Conservation (phyloP, 2,329 filamentous ascomycete genomes). For the Colletotrichum truncatum region DNA sequence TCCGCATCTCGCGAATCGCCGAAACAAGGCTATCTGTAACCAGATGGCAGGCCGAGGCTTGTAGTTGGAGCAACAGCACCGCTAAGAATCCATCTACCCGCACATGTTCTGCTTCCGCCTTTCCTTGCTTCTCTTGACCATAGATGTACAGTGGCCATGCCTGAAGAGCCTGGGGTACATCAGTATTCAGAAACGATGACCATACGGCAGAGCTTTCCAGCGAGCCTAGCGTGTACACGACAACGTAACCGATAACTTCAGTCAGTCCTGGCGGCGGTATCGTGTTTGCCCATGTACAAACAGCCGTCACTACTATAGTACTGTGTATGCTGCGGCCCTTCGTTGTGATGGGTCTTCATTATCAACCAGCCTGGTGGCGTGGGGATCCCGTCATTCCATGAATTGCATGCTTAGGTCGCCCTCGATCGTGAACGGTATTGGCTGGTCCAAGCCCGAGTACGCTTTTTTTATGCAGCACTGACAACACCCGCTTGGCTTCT, state of each 20-base stretch:
- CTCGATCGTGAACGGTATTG: background rate
- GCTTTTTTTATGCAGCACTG: conserved; percentile 12
- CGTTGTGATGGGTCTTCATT: background rate
- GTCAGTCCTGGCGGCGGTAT: background rate
- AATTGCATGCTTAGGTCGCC: background rate
- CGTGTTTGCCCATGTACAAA: background rate
- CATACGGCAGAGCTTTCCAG: background rate
- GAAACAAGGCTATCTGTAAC: too few species aligned
- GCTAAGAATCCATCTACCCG: background rate
- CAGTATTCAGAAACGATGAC: background rate
- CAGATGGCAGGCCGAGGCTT: background rate
- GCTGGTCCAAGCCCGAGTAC: background rate
- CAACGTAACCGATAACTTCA: background rate
- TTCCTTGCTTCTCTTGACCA: background rate
- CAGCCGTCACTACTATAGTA: too few species aligned
- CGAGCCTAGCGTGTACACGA: background rate
- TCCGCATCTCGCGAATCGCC: too few species aligned
- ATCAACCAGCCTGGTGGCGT: background rate
- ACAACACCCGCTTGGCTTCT: conserved; percentile 21
- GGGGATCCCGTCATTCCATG: background rate
- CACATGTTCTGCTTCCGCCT: background rate
- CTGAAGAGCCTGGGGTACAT: background rate
- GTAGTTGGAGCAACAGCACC: background rate
- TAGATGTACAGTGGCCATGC: background rate
- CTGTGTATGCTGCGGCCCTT: too few species aligned